Conservation (phyloP, 495 filamentous ascomycete species). For the Copromyces sp. region DNA sequence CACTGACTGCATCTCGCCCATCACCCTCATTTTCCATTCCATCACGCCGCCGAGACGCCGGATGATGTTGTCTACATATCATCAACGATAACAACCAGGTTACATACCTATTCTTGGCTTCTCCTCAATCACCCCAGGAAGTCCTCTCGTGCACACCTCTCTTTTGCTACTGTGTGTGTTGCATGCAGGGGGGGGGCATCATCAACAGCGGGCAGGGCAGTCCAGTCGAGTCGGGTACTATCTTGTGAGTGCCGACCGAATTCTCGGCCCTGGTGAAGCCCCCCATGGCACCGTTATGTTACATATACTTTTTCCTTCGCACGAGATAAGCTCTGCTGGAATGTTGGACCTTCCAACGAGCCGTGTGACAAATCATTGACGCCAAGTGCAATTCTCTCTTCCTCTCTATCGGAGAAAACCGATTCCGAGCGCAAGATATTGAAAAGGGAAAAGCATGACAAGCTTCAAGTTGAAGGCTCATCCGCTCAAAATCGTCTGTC, state of each 20-base stretch:
- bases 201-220: background rate
- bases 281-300: background rate
- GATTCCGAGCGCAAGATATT: background rate
- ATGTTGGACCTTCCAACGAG: background rate
- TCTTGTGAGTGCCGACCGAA: background rate
- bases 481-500: background rate
- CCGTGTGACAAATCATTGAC: background rate
- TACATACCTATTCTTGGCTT: background rate
- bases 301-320: background rate
- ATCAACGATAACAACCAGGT: background rate
- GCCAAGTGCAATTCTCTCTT: background rate
- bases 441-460: background rate
- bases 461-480: background rate
- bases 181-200: background rate
- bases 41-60: background rate
- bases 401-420: background rate
- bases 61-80: background rate
- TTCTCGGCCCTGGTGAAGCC: background rate
- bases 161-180: background rate
- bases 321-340: background rate
- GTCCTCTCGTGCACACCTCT: background rate
- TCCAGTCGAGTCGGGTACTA: background rate
- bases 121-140: background rate
- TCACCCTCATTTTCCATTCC: background rate
- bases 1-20: background rate